phyloP scores from a whole-genome alignment of 1,284 basidiomycete genomes.

The Moniliella sp. region DNA sequence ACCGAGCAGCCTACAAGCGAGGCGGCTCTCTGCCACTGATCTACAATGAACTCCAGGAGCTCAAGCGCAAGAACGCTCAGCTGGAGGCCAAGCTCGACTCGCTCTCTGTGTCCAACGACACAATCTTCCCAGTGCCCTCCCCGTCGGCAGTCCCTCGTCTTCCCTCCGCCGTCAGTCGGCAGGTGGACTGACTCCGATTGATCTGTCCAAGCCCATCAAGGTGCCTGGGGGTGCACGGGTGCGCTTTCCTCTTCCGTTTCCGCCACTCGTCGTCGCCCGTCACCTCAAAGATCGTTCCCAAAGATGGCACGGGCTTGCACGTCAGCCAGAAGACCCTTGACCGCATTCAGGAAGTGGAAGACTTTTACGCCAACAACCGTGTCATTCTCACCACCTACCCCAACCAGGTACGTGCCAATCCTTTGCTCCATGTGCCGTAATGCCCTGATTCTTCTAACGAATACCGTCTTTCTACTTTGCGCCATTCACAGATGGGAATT shows the following conservation, averaged over 20 bases:
- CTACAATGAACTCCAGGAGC: slow-evolving; percentile 16
- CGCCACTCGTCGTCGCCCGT: background rate
- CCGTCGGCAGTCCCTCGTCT: background rate
- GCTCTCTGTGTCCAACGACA: slow-evolving; percentile 10
- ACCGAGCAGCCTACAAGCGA: too few species aligned
- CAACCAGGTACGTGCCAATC: slow-evolving; percentile 10
- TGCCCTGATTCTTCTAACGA: slow-evolving; percentile 35
- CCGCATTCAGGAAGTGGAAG: background rate
- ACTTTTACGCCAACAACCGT: slow-evolving; percentile 3
- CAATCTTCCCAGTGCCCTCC: slow-evolving; percentile 6
- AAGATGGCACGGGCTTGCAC: background rate
- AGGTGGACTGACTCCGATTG: background rate
- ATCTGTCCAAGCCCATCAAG: background rate
- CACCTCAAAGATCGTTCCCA: background rate
- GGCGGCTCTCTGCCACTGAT: slow-evolving; percentile 11
- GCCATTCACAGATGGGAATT: slow-evolving; percentile 35
- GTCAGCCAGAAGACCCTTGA: background rate
- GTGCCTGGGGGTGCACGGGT: background rate
- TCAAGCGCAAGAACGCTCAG: slow-evolving; percentile 17
- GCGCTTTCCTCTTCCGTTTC: background rate
- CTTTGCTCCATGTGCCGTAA: slow-evolving; percentile 1
- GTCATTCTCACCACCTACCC: slow-evolving; percentile 26
- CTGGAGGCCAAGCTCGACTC: slow-evolving; percentile 19
- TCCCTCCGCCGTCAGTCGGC: background rate
- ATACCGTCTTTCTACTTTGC: slow-evolving; percentile 36